Evolutionary conservation across 2,329 filamentous ascomycete species (phyloP).

Genomic region (Purpureocillium lavendulum): DNA sequence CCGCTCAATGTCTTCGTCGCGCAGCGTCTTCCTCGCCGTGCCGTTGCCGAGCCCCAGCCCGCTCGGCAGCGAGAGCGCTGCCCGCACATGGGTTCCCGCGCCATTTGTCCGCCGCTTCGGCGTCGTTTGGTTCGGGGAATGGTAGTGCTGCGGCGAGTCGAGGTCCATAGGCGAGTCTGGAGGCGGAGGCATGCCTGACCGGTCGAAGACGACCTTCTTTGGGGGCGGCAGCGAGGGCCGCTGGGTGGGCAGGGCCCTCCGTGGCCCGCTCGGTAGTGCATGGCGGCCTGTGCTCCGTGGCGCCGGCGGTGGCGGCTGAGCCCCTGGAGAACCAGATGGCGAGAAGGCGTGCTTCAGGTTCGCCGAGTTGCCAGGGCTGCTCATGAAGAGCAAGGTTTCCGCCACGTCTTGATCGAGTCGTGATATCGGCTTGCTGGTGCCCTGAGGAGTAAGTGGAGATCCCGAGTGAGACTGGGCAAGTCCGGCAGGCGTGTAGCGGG

Average conservation of each 20-base stretch:
- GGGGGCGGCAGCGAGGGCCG: conserved; percentile 30
- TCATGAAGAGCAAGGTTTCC: conserved; percentile 74
- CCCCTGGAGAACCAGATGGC: conserved; percentile 27
- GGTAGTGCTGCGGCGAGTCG: conserved; percentile 24
- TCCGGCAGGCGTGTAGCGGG: conserved; percentile 39
- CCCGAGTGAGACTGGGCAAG: conserved; percentile 40
- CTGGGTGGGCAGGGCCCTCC: conserved; percentile 43
- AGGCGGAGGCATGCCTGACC: conserved; percentile 24
- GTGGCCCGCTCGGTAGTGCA: conserved; percentile 38
- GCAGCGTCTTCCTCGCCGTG: conserved; percentile 27
- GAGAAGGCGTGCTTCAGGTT: conserved; percentile 51
- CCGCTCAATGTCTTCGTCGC: conserved; percentile 48
- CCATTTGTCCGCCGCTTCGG: conserved; percentile 36
- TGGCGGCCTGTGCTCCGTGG: conserved; percentile 16
- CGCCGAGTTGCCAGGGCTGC: conserved; percentile 64
- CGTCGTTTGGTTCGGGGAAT: conserved; percentile 23
- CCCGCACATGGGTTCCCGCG: conserved; percentile 23
- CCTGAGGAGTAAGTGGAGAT: conserved; percentile 33
- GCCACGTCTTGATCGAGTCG: conserved; percentile 71
- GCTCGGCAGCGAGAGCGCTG: conserved; percentile 38
- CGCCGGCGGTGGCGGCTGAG: conserved; percentile 7
- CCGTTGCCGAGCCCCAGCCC: conserved; percentile 35
- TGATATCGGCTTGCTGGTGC: conserved; percentile 19
- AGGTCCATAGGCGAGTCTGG: conserved; percentile 39
- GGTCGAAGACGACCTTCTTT: conserved; percentile 41